phyloP scores from a whole-genome alignment of 495 filamentous ascomycete genomes.

The Chaetomium cochliodes region DNA sequence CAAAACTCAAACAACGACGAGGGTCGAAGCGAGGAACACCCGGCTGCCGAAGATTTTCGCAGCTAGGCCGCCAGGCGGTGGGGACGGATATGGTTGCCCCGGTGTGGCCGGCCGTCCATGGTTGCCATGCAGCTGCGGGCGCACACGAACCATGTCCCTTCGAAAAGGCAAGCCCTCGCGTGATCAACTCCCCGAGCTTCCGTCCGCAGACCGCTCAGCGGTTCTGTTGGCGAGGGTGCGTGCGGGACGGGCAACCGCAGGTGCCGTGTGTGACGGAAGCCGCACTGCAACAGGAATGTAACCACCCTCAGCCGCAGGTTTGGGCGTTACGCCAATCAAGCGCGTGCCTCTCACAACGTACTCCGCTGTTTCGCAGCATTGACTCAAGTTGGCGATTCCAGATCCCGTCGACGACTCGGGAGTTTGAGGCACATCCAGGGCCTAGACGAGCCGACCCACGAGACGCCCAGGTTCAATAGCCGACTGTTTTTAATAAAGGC shows the following conservation, averaged over 20 bases:
- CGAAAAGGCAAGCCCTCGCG: conserved; percentile 8
- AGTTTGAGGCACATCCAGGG: background rate
- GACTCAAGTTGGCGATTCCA: background rate
- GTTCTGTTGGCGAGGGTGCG: background rate
- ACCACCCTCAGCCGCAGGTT: background rate
- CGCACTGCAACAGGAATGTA: background rate
- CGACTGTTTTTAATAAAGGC: no score
- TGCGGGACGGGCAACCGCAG: background rate
- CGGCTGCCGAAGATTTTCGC: background rate
- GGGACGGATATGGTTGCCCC: background rate
- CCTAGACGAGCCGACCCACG: background rate
- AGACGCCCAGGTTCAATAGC: background rate
- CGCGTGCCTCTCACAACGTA: background rate
- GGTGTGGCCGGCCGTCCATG: background rate
- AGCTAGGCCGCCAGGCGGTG: background rate
- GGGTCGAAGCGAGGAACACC: no score
- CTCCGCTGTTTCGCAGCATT: background rate
- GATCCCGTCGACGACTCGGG: background rate
- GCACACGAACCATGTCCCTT: background rate
- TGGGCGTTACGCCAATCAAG: background rate
- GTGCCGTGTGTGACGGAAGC: background rate
- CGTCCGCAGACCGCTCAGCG: background rate
- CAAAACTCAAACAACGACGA: no score
- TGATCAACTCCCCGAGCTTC: conserved; percentile 7
- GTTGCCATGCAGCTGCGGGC: background rate